Conservation (phyloP, 352 stramenopile genomes). For the Pythium biforme region DNA sequence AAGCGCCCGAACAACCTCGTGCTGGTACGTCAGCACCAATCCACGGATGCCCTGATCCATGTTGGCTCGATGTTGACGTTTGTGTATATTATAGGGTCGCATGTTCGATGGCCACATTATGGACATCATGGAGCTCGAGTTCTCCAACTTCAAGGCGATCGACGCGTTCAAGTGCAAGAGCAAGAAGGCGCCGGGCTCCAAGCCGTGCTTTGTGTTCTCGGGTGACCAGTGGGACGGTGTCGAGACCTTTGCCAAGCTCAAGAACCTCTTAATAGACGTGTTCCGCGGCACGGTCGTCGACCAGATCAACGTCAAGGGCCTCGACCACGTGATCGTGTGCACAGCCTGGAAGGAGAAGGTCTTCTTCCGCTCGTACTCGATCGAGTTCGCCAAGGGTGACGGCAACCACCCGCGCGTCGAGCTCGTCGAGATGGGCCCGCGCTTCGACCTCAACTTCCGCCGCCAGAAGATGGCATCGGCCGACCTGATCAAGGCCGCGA, state of each 20-base stretch:
- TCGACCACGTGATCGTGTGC: slow-evolving; percentile 98
- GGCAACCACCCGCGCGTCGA: slow-evolving; percentile 83
- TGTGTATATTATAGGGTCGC: slow-evolving; percentile 77
- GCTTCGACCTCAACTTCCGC: slow-evolving; percentile 90
- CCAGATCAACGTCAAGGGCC: slow-evolving; percentile 93
- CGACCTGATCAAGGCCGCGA: slow-evolving; percentile 95
- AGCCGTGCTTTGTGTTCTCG: slow-evolving; percentile 95
- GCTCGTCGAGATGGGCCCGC: slow-evolving; percentile 90
- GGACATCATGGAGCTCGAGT: slow-evolving; percentile 97
- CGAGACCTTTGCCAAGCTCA: slow-evolving; percentile 90
- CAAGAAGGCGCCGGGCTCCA: slow-evolving; percentile 92
- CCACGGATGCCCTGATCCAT: too few species aligned
- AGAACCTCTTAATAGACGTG: slow-evolving; percentile 96
- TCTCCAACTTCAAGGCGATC: slow-evolving; percentile 95
- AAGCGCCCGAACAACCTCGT: slow-evolving; percentile 99
- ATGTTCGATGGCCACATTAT: slow-evolving; percentile 98
- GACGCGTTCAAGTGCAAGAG: slow-evolving; percentile 92
- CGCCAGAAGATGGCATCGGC: slow-evolving; percentile 94
- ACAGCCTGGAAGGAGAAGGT: slow-evolving; percentile 91
- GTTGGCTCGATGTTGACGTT: too few species aligned
- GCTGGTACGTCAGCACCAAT: slow-evolving; percentile 41
- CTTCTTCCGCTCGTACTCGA: slow-evolving; percentile 96
- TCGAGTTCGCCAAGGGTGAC: slow-evolving; percentile 92
- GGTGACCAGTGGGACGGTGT: slow-evolving; percentile 94
- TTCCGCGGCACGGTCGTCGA: slow-evolving; percentile 97